Evolutionary conservation across 441 rosid genomes (phyloP).

Genomic region (Aquilaria agallochum): DNA sequence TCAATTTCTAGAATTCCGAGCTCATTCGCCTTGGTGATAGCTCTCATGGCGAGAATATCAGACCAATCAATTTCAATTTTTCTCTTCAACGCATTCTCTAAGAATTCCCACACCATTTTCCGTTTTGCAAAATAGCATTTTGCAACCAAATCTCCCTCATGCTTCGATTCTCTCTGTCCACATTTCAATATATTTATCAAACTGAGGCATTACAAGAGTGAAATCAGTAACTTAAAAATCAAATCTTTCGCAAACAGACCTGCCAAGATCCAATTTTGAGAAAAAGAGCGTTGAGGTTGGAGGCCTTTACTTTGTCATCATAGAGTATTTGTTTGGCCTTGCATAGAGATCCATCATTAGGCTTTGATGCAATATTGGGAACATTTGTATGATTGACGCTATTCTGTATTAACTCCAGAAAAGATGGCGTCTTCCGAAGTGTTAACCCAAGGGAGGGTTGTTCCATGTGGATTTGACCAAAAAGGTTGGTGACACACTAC

Average conservation of each 20-base stretch:
- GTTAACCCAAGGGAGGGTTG: slow-evolving; percentile 18
- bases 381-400: too few relatives aligned
- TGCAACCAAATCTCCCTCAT: slow-evolving; percentile 52
- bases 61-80: slow-evolving; percentile 59
- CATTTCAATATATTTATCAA: neutral
- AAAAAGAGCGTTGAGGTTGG: slow-evolving; percentile 27
- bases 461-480: too few relatives aligned
- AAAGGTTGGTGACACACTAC: too few relatives aligned
- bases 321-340: neutral
- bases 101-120: slow-evolving; percentile 54
- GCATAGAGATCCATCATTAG: neutral
- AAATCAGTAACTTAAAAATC: too few relatives aligned
- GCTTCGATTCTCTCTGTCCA: slow-evolving; percentile 28
- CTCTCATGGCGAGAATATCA: slow-evolving; percentile 40
- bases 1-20: slow-evolving; percentile 40
- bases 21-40: slow-evolving; percentile 18
- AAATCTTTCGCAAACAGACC: slow-evolving; percentile 20
- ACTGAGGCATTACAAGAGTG: neutral
- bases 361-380: neutral
- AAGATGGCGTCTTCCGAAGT: slow-evolving; percentile 6
- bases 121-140: slow-evolving; percentile 49
- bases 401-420: neutral
- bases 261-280: slow-evolving; percentile 50
- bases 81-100: slow-evolving; percentile 30
- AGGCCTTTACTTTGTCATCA: slow-evolving; percentile 39